phyloP scores from a whole-genome alignment of 257 asterid species.

The Nicotiana paniculata region DNA sequence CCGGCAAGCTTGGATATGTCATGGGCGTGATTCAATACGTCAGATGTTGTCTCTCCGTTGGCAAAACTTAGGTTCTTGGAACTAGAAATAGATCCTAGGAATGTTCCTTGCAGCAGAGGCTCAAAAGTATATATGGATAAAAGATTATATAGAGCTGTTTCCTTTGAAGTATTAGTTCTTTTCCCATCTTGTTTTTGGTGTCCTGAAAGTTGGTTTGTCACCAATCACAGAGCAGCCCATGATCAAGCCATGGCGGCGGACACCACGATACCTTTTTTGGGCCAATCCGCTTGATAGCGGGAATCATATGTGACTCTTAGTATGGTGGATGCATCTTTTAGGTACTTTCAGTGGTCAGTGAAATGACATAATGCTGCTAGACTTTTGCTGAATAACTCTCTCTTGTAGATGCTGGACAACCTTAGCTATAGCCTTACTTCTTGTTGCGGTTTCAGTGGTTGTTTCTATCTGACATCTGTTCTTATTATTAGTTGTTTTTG shows the following conservation, averaged over 20 bases:
- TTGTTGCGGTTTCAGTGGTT: neutral
- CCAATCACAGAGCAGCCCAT: no score
- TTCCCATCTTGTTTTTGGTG: neutral
- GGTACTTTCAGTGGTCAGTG: neutral
- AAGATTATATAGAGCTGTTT: neutral
- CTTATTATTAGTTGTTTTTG: no score
- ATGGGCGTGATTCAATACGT: neutral
- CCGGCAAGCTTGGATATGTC: neutral
- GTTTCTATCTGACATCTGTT: neutral
- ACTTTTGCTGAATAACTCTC: neutral
- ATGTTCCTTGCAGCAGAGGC: neutral
- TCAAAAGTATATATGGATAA: neutral
- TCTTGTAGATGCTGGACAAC: neutral
- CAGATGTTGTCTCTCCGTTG: neutral
- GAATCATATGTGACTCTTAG: neutral
- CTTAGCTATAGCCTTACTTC: neutral
- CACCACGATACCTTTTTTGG: no score
- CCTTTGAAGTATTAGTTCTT: neutral
- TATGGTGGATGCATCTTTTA: neutral
- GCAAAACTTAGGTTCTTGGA: neutral
- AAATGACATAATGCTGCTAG: neutral
- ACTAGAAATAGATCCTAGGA: neutral
- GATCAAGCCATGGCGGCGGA: no score
- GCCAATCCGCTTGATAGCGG: no score
- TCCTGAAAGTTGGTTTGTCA: neutral